Percentiles rank a stretch among this genome's conserved stretches.
These are phyloP conservation scores for Malassezia dermatis DNA, from an alignment of 1,284 basidiomycete species.

Conservation along the genomic window DNA sequence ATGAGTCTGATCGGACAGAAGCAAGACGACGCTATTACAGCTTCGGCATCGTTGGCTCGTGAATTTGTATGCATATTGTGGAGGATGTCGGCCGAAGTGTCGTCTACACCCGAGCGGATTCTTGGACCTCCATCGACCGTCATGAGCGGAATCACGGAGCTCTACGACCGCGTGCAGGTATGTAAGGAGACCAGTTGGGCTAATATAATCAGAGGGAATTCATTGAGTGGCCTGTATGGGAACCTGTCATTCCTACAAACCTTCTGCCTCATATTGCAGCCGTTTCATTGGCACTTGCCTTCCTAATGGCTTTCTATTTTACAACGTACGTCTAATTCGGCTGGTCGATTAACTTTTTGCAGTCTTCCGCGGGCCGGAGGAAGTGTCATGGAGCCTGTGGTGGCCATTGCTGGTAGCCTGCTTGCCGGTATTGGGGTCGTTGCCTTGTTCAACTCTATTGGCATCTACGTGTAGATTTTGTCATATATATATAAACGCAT, in stretches of 20 bases:
- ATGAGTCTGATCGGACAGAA: neutral
- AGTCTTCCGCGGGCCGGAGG: conserved; percentile 26
- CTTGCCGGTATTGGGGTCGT: conserved; percentile 36
- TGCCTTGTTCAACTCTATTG: conserved; percentile 40
- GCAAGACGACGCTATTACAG: neutral
- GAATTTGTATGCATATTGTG: neutral
- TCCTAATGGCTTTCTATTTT: conserved; percentile 35
- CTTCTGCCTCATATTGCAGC: conserved; percentile 29
- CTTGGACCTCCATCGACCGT: neutral
- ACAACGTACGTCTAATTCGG: conserved; percentile 29
- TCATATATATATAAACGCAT: neutral
- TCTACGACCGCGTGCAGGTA: conserved; percentile 1
- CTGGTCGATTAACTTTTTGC: neutral
- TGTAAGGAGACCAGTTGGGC: neutral
- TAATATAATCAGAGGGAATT: neutral
- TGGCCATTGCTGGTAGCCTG: conserved; percentile 24
- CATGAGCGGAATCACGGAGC: neutral
- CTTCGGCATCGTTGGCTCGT: neutral
- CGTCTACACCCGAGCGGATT: neutral
- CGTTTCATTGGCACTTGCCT: conserved; percentile 24
- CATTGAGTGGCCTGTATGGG: conserved; percentile 10
- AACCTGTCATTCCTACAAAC: conserved; percentile 23
- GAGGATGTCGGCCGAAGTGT: conserved; percentile 1
- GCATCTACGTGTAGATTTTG: conserved; percentile 28
- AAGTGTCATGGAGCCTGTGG: conserved; percentile 20